Evolutionary conservation across 2,329 filamentous ascomycete species (phyloP), one percentile per base, ranked within the genome.

Genomic region (Tolypocladium tundrense): DNA sequence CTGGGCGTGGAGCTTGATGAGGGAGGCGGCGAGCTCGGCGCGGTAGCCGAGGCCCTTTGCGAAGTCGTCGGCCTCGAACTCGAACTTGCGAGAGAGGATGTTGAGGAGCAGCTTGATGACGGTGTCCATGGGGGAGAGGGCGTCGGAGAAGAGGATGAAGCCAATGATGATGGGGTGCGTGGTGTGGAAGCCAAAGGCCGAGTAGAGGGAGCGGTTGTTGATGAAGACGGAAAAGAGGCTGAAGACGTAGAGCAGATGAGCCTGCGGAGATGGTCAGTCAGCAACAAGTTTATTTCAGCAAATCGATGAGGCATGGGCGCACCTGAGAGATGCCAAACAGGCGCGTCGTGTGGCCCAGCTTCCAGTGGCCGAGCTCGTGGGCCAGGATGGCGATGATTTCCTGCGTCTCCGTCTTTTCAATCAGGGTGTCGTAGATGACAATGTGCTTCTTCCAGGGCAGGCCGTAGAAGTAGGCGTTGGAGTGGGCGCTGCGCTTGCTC

Each of bases 371-470:
- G 53, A 99, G 83, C 75, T 99, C 94, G 72, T 99, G 94, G 41
- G 91, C 92, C 57, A 99, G 79, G 56, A 99, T 92, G 63, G 94
- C 93, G 59, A 96, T 90, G 45, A 99, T 92, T 74, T 99, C 94
- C 69, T 94, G 83, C 4, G 89, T 86, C 61, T 92, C 85, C 72
- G 88, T 94, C 83, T 97, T 96, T 75, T 97, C 93, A 62, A 99
- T 91, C 62, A 99, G 77, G 6, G 95, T 99, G 71, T 99, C 94
- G 72, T 96, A 99, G 70, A 99, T 95, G 68, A 99, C 94, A 78
- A 99, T 99, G 79, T 97, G 95, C 83, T 97, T 97, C 83, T 97
- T 97, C 92, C 93, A 99, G 48, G 94, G 94, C 58, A 99, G 83
- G 60, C 94, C 94, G 67, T 95, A 97, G 78, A 99, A 99, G 75